Evolutionary conservation across 2,329 filamentous ascomycete species (phyloP), one percentile per base, ranked within the genome.

Genomic region (Zymoseptoria ardabiliae): DNA sequence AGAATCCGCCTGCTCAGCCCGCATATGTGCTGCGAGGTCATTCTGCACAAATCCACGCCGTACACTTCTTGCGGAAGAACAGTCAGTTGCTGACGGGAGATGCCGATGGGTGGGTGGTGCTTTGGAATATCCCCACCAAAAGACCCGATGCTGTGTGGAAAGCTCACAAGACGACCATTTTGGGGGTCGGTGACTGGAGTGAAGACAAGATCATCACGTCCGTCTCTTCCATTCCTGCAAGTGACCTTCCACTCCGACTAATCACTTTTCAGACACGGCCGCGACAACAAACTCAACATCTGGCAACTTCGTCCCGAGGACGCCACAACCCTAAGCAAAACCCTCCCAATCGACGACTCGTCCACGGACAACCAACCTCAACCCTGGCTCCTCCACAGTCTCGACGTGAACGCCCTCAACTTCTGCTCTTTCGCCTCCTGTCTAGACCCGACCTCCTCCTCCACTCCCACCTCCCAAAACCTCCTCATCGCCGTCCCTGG

Each of bases 321-420:
- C 57, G 88, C 94, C 68, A 72, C 79, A 21, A 73, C 77, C 17
- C 78, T 96, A 64, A 89, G 86, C 67, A 86, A 81, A 35, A 77
- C 77, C 8, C 77, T 95, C 11, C 93, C 93, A 0, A 81, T 93
- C 30, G 90, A 95, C 20, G 50, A 55, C 62, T 53, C 77, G 71
- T 1, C 73, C 72, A 25, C 75, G 73, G 52, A 73, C 73, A 54
- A 81, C 77, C 63, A 71, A 28, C 82, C 81, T 19, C 81, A 86
- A 68, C 94, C 94, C 28, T 96, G 90, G 91, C 77, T 97, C n/a
- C 74, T 96, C 21, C 84, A 96, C 73, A 82, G 89, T 3, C 77
- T 99, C 4, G 81, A 89, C 4, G 91, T 97, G 50, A 97, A 97
- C 70, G 91, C 93, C 1, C 83, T 97, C 77, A 99, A 97, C 71